These are phyloP conservation scores for Agrostemma githago DNA, from an alignment of 148 eudicot species.

Conservation along the genomic window DNA sequence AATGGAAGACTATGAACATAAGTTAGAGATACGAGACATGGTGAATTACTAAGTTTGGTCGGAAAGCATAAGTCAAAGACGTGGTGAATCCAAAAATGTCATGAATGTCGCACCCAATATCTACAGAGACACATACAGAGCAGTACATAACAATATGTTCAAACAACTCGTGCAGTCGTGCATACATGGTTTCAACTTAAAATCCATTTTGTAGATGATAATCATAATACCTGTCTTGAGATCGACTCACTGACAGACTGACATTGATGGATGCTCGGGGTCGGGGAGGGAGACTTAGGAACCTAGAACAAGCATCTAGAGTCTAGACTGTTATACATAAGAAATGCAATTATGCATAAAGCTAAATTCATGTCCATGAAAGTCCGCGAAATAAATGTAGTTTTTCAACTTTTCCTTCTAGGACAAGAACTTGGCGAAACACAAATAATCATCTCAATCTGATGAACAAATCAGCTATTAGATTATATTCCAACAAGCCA, in stretches of 20 bases:
- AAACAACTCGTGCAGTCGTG: not conserved
- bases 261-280: not conserved
- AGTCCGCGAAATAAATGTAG: not conserved
- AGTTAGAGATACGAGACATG: too few species aligned
- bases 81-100: not conserved
- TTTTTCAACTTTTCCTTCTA: not conserved
- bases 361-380: not conserved
- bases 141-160: not conserved
- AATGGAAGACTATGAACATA: too few species aligned
- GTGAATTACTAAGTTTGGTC: too few species aligned
- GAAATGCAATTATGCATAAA: not conserved
- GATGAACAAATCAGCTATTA: not conserved
- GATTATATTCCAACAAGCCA: not conserved
- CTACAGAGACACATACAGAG: not conserved
- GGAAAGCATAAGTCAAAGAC: not conserved
- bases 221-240: not conserved
- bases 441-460: not conserved
- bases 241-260: not conserved
- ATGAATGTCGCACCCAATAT: not conserved
- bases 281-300: not conserved
- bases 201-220: not conserved
- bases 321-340: not conserved
- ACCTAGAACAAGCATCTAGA: not conserved
- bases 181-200: too few species aligned
- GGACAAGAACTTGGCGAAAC: not conserved